Conservation (phyloP, 805 yeast genomes). For the Tetrapisispora arboricola region DNA sequence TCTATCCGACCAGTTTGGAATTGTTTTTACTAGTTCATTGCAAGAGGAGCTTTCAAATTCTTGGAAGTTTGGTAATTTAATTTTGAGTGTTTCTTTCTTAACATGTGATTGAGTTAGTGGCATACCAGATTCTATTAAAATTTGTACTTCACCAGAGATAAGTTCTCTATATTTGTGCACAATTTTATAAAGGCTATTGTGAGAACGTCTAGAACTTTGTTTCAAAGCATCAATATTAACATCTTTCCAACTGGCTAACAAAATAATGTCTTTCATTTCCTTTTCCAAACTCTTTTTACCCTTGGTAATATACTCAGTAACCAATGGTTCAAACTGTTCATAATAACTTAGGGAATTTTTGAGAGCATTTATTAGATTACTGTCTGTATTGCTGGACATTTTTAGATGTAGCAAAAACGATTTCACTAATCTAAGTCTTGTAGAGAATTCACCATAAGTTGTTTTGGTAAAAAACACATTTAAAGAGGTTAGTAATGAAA, state of each 20-base stretch:
- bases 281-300: conserved; percentile 56
- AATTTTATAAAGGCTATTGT: conserved; percentile 69
- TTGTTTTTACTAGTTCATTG: conserved; percentile 22
- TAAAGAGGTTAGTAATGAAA: conserved; percentile 43
- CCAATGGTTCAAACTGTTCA: conserved; percentile 46
- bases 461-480: conserved; percentile 69
- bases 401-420: conserved; percentile 54
- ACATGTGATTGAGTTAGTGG: conserved; percentile 8
- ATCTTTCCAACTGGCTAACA: conserved; percentile 95
- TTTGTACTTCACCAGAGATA: conserved; percentile 40
- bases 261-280: conserved; percentile 72
- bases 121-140: conserved; percentile 55
- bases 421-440: conserved; percentile 48
- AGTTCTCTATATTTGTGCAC: conserved; percentile 70
- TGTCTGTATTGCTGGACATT: conserved; percentile 20
- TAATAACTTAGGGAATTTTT: conserved; percentile 45
- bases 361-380: conserved; percentile 19
- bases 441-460: conserved; percentile 59
- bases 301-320: conserved; percentile 36
- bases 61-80: not conserved
- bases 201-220: conserved; percentile 88
- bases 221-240: conserved; percentile 87
- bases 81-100: conserved; percentile 2
- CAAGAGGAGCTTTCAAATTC: conserved; percentile 7
- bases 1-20: conserved; percentile 45